phyloP scores from a whole-genome alignment of 2,329 filamentous ascomycete species.

The Coniochaeta sp. region DNA sequence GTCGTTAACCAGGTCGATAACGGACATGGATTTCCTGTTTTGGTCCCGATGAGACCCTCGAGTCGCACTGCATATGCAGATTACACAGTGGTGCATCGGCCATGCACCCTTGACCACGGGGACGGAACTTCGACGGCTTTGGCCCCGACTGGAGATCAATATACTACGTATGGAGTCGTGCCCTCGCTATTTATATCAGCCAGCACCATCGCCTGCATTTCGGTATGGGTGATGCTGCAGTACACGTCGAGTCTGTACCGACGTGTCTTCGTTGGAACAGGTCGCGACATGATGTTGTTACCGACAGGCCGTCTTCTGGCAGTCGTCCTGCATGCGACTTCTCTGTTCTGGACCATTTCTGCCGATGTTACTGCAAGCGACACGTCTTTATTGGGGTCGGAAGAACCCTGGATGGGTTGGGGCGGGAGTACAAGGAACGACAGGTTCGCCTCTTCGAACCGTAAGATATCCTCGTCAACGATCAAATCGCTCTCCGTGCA shows the following conservation, averaged over 20 bases:
- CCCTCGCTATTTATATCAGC: no score
- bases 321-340: neutral
- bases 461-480: constrained; percentile 6
- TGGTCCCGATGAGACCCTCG: neutral
- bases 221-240: no score
- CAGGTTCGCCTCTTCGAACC: constrained; percentile 10
- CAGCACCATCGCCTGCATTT: no score
- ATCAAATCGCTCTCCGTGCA: constrained; percentile 6
- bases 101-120: neutral
- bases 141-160: no score
- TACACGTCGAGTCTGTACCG: no score
- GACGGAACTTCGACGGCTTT: no score
- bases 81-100: neutral
- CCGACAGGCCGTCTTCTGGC: neutral
- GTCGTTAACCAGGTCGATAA: neutral
- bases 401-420: constrained; percentile 11
- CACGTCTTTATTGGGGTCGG: neutral
- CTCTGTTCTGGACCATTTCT: neutral
- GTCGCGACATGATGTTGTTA: neutral
- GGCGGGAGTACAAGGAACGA: constrained; percentile 13
- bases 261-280: no score
- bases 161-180: neutral
- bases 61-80: neutral
- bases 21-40: neutral
- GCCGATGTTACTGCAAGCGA: neutral